Evolutionary conservation across 768 basidiomycete species (phyloP).

Genomic region (Agaricus sinodeliciosus): DNA sequence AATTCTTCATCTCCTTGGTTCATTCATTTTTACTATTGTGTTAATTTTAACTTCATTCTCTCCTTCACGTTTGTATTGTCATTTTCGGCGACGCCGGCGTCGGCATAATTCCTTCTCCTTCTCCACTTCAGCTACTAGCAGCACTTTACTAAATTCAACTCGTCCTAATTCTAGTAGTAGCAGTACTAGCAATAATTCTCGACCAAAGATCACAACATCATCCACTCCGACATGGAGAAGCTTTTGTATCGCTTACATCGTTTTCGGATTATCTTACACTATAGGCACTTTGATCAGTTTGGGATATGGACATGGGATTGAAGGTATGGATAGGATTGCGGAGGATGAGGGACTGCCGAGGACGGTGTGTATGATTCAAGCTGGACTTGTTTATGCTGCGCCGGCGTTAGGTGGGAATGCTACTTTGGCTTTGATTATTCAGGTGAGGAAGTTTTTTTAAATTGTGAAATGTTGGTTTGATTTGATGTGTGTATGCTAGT

Average conservation of each 20-base stretch:
- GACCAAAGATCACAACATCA: neutral
- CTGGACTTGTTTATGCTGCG: conserved; percentile 5
- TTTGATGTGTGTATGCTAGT: neutral
- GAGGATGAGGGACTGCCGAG: neutral
- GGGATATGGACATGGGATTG: neutral
- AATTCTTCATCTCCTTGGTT: neutral
- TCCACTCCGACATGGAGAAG: neutral
- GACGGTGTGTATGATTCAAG: conserved; percentile 1
- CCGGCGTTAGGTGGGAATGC: conserved; percentile 1
- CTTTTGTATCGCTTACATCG: conserved; percentile 1
- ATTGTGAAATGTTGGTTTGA: too few species aligned
- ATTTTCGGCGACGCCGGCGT: too few species aligned
- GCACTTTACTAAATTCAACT: too few species aligned
- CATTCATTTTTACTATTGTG: neutral
- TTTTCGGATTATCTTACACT: conserved; percentile 6
- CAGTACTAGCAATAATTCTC: neutral
- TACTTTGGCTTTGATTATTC: conserved; percentile 6
- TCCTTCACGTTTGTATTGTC: too few species aligned
- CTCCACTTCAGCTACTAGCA: neutral
- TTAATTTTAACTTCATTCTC: neutral
- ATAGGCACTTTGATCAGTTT: neutral
- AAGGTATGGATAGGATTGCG: neutral
- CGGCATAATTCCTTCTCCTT: too few species aligned
- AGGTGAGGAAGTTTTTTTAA: neutral
- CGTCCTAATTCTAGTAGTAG: neutral